phyloP scores from a whole-genome alignment of 192 early-diverging fungal genomes.

The Rhizoclosmatium sp. region DNA sequence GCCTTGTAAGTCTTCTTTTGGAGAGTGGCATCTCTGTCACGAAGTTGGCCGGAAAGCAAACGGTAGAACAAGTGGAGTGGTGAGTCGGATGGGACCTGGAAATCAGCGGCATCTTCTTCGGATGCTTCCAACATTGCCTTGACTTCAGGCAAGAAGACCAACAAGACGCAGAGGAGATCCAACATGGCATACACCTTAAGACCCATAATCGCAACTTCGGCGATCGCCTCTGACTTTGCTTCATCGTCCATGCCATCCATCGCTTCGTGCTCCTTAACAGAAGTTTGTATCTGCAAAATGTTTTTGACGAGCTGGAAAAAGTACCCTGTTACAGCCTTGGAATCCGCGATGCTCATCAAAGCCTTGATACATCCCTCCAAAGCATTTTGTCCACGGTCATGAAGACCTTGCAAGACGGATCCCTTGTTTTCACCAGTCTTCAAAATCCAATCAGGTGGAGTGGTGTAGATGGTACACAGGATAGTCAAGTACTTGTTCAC shows the following conservation, averaged over 20 bases:
- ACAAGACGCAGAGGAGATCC: conserved; percentile 82
- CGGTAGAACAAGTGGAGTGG: conserved; percentile 54
- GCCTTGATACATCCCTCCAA: conserved; percentile 52
- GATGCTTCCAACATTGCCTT: conserved; percentile 45
- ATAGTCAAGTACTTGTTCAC: conserved; percentile 54
- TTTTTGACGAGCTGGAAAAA: conserved; percentile 60
- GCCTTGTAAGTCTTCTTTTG: conserved; percentile 98
- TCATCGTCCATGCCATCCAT: conserved; percentile 70
- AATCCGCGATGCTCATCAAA: conserved; percentile 58
- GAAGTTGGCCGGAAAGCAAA: conserved; percentile 61
- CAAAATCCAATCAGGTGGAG: conserved; percentile 31
- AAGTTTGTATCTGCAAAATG: conserved; percentile 50
- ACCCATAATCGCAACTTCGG: conserved; percentile 55
- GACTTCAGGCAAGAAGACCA: conserved; percentile 65
- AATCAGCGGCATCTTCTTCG: conserved; percentile 38
- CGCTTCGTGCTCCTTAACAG: conserved; percentile 13
- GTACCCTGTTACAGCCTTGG: conserved; percentile 48
- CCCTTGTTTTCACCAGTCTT: conserved; percentile 43
- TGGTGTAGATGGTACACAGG: conserved; percentile 64
- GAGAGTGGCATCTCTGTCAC: conserved; percentile 73
- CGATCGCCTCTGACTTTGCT: conserved; percentile 60
- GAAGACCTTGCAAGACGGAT: conserved; percentile 52
- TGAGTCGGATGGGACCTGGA: conserved; percentile 32
- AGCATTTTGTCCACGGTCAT: conserved; percentile 54
- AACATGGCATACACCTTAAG: conserved; percentile 87